Evolutionary conservation across 805 yeast genomes (phyloP).

Genomic region (Wickerhamiella parazyma): DNA sequence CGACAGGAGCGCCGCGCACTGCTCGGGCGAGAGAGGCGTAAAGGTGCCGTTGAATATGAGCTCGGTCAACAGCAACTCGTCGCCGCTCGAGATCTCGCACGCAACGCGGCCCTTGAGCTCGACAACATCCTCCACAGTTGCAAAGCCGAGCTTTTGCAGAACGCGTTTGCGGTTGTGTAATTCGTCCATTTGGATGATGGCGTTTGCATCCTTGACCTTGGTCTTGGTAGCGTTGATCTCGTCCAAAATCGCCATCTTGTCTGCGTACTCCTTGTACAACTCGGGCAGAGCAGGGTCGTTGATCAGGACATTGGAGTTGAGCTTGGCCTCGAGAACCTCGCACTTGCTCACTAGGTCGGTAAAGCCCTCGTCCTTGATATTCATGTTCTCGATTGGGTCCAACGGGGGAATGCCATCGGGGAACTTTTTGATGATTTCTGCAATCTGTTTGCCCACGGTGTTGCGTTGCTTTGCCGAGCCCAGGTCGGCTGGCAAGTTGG

Average conservation of each 20-base stretch:
- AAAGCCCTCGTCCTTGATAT: slow-evolving; percentile 71
- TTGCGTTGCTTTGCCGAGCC: slow-evolving; percentile 33
- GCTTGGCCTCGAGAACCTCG: slow-evolving; percentile 65
- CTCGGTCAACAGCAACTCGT: slow-evolving; percentile 66
- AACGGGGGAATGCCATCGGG: slow-evolving; percentile 85
- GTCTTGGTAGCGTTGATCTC: slow-evolving; percentile 47
- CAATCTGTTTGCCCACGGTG: slow-evolving; percentile 53
- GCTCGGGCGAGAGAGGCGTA: slow-evolving; percentile 75
- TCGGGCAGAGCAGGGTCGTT: slow-evolving; percentile 38
- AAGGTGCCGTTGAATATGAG: slow-evolving; percentile 91
- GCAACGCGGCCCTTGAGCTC: slow-evolving; percentile 96
- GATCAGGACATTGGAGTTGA: slow-evolving; percentile 53
- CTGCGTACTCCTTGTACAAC: slow-evolving; percentile 49
- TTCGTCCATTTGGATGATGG: slow-evolving; percentile 89
- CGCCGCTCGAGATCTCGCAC: slow-evolving; percentile 88
- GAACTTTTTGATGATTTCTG: slow-evolving; percentile 68
- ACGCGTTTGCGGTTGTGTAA: slow-evolving; percentile 87
- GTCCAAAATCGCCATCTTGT: slow-evolving; percentile 47
- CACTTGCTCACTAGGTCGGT: slow-evolving; percentile 56
- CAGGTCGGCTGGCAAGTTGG: slow-evolving; percentile 65
- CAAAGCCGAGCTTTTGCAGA: slow-evolving; percentile 78
- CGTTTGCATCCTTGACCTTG: slow-evolving; percentile 69
- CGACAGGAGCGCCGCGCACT: slow-evolving; percentile 80
- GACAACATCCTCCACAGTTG: slow-evolving; percentile 74
- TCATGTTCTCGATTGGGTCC: slow-evolving; percentile 88